Conservation (phyloP, 73 alveolate genomes). For the Diophrys appendiculata region DNA sequence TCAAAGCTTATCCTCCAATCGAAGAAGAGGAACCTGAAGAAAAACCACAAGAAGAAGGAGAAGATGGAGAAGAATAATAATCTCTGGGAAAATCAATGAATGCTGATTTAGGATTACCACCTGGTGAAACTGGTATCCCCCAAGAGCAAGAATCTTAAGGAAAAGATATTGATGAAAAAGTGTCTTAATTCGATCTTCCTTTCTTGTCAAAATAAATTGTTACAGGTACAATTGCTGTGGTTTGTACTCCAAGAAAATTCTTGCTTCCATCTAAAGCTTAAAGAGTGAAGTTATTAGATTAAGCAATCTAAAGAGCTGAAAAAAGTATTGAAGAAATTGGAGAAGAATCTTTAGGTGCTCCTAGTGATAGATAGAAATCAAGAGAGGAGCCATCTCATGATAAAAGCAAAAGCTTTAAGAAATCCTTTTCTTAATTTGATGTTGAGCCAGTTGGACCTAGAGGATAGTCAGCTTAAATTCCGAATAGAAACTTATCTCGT, state of each 20-base stretch:
- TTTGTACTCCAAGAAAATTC: background rate
- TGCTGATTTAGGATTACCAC: background rate
- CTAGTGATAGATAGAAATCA: too few species aligned
- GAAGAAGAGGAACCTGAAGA: background rate
- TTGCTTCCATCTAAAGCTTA: background rate
- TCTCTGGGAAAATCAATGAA: background rate
- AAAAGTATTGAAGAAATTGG: background rate
- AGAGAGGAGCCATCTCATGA: too few species aligned
- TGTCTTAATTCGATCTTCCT: background rate
- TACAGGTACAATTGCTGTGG: background rate
- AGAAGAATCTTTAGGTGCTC: background rate
- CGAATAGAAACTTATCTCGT: too few species aligned
- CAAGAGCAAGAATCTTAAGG: background rate
- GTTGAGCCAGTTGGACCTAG: too few species aligned
- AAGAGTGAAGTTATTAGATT: background rate
- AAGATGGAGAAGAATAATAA: background rate
- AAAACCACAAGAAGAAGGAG: background rate
- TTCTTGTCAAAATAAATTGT: background rate
- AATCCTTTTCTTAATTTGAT: too few species aligned
- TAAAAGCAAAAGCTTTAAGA: too few species aligned
- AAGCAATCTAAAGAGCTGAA: background rate
- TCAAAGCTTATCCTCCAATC: too few species aligned
- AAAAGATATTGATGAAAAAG: background rate
- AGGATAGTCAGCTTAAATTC: too few species aligned
- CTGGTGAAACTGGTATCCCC: background rate